phyloP scores from a whole-genome alignment of 805 yeast species.

The Priceomyces carsonii region DNA sequence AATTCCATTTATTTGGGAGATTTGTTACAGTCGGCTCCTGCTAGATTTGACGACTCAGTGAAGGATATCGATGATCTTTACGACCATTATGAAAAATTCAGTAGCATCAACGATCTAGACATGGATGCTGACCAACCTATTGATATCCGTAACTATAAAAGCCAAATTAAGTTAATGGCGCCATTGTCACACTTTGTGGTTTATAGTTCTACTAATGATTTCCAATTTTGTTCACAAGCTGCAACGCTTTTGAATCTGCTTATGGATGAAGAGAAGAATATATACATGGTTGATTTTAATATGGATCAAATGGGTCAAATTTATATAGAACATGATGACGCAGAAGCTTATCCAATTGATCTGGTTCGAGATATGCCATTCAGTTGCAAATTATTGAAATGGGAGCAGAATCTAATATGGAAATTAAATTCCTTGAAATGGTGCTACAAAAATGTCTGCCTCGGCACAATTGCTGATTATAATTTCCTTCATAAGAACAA shows the following conservation, averaged over 20 bases:
- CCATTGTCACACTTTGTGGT: conserved; percentile 32
- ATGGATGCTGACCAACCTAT: conserved; percentile 8
- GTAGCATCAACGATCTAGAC: conserved; percentile 8
- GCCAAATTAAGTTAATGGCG: conserved; percentile 32
- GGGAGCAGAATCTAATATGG: conserved; percentile 40
- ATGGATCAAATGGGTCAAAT: conserved; percentile 2
- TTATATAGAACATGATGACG: conserved; percentile 3
- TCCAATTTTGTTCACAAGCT: conserved; percentile 17
- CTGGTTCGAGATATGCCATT: background rate
- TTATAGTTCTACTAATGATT: conserved; percentile 23
- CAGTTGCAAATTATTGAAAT: conserved; percentile 21
- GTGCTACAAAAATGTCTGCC: conserved; percentile 25
- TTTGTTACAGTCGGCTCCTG: conserved; percentile 17
- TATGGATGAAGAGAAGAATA: conserved; percentile 8
- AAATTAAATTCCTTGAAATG: conserved; percentile 29
- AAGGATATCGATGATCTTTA: conserved; percentile 1
- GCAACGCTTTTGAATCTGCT: conserved; percentile 15
- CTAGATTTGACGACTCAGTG: conserved; percentile 14
- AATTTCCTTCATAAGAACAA: conserved; percentile 15
- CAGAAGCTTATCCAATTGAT: conserved; percentile 1
- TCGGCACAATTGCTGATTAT: conserved; percentile 34
- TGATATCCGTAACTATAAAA: conserved; percentile 30
- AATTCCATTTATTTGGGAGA: conserved; percentile 9
- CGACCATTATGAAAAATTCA: conserved; percentile 7
- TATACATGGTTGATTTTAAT: conserved; percentile 21